Evolutionary conservation across 495 filamentous ascomycete genomes (phyloP), one percentile per base, ranked within the genome.

Genomic region (Tuber indicum): DNA sequence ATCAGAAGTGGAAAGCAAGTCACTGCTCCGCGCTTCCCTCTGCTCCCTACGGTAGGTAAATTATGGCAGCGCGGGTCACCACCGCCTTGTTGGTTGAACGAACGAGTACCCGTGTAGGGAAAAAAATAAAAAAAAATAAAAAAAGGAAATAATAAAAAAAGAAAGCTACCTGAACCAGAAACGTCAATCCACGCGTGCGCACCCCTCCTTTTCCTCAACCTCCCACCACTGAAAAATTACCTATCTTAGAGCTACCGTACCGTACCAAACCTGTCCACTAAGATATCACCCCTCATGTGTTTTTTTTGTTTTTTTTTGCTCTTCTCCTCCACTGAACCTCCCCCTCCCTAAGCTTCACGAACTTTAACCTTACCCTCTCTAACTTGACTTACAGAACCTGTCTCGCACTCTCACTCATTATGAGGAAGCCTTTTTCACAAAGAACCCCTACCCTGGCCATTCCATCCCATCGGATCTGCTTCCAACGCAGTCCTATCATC

Each of bases 401-500:
- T 26, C 45, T 16, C 19, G 16, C 58, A 19, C 14, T 17, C 58
- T 66, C 58, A 36, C 58, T 36, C 58, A 32, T 66, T n/a, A 14
- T 58, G 26, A 66, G 58, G n/a, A 36, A 66, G 58, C 26, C 32
- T 66, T 66, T 36, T 66, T 66, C 26, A 66, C 58, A 36, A 66
- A 36, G 26, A 80, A 80, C 78, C 78, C 78, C 26, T 66, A 17
- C 58, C 58, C 78, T 80, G 71, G 78, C 80, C 78, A 80, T 80
- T 80, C 78, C 78, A 80, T 80, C 78, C 78, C 78, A 80, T 80
- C 78, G 78, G 78, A 80, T 80, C 78, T 80, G 62, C 78, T 80
- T 74, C 78, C 78, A 80, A 80, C 78, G 78, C 78, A 80, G 78
- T 80, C 78, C 78, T 80, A 80, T 80, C 78, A 80, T 80, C 78